These are phyloP conservation scores for Diaporthe sp. DNA, from an alignment of 2,329 filamentous ascomycete genomes.

Conservation along the genomic window DNA sequence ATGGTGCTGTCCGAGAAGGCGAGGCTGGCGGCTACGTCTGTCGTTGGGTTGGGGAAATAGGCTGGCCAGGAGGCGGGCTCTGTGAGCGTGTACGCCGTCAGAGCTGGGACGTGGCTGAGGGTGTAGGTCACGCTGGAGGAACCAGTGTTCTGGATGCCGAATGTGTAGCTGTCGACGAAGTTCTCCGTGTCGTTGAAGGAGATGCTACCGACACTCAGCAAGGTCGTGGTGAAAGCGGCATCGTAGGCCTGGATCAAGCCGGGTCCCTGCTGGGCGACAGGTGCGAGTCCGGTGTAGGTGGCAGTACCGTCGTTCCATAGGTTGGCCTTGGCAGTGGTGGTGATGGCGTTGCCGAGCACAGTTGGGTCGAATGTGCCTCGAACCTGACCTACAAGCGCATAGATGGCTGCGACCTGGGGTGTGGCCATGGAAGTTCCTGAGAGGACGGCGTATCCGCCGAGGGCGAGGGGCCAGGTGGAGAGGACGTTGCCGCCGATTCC, in stretches of 20 bases:
- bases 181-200: constrained; percentile 61
- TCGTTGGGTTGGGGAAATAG: constrained; percentile 35
- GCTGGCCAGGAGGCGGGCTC: constrained; percentile 3
- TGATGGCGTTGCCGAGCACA: constrained; percentile 50
- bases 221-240: constrained; percentile 53
- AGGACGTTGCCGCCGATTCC: constrained; percentile 54
- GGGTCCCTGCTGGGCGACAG: constrained; percentile 52
- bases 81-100: constrained; percentile 54
- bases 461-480: constrained; percentile 51
- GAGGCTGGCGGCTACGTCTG: constrained; percentile 41
- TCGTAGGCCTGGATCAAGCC: constrained; percentile 52
- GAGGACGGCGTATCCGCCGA: constrained; percentile 51
- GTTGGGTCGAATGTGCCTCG: constrained; percentile 47
- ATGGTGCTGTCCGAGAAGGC: constrained; percentile 44
- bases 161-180: constrained; percentile 45
- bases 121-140: constrained; percentile 53
- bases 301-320: constrained; percentile 51
- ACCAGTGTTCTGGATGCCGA: constrained; percentile 58
- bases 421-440: constrained; percentile 55
- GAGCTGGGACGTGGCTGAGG: constrained; percentile 52
- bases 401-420: constrained; percentile 51
- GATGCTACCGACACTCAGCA: constrained; percentile 54
- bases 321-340: constrained; percentile 46
- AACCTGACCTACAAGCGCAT: constrained; percentile 52
- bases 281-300: constrained; percentile 43